These are phyloP conservation scores for Fennellomyces sp. DNA, from an alignment of 371 early-diverging fungal genomes.

Conservation along the genomic window DNA sequence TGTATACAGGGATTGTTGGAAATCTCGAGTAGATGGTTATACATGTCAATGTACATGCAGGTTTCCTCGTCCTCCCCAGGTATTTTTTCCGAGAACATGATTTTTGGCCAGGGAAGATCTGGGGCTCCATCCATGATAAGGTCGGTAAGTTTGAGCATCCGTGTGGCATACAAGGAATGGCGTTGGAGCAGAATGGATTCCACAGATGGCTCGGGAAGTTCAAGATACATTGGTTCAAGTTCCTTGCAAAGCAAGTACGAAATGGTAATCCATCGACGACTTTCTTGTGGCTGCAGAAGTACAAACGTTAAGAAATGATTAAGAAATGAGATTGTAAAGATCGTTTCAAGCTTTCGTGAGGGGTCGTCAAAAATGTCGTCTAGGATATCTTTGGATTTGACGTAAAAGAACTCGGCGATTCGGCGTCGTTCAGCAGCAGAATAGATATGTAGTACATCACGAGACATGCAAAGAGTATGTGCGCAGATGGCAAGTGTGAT, in stretches of 20 bases:
- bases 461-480: background rate
- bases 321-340: constrained; percentile 5
- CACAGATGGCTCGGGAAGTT: background rate
- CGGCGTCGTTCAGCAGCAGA: constrained; percentile 2
- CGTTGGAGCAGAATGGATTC: background rate
- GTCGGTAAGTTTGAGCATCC: too few species aligned
- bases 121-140: too few species aligned
- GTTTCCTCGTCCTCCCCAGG: too few species aligned
- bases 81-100: too few species aligned
- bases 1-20: too few species aligned
- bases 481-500: constrained; percentile 15
- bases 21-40: too few species aligned
- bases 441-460: background rate
- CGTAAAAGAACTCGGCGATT: constrained; percentile 17
- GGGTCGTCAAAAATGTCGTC: constrained; percentile 24
- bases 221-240: background rate
- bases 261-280: background rate
- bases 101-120: too few species aligned
- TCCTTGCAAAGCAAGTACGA: background rate
- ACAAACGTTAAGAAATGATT: background rate
- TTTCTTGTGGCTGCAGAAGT: background rate
- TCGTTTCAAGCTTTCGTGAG: constrained; percentile 12
- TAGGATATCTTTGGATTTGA: background rate
- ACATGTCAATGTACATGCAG: too few species aligned
- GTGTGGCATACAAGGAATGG: background rate